These are phyloP conservation scores for Plantago major DNA, from an alignment of 257 asterid species.

Conservation along the genomic window DNA sequence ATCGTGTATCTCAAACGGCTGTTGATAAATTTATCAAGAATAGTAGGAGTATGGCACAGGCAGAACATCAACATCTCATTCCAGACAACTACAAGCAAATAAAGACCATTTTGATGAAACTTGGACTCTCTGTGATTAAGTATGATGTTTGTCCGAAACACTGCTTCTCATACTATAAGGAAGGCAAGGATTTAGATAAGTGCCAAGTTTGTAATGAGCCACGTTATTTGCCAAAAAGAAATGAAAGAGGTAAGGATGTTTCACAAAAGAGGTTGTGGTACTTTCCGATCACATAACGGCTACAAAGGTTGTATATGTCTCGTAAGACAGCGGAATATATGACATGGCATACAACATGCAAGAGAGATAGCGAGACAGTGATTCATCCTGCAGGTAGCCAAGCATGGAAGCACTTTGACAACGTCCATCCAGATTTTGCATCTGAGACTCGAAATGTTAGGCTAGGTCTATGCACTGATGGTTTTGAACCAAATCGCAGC, in stretches of 20 bases:
- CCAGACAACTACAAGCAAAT: neutral
- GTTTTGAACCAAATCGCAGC: neutral
- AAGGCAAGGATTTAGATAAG: neutral
- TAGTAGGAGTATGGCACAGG: too few relatives aligned
- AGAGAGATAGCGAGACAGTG: neutral
- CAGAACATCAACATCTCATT: neutral
- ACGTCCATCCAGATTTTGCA: neutral
- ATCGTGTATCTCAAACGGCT: neutral
- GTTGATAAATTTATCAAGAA: neutral
- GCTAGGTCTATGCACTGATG: neutral
- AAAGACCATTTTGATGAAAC: neutral
- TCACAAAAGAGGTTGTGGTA: neutral
- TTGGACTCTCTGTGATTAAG: constrained; percentile 1
- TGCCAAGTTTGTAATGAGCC: constrained; percentile 8
- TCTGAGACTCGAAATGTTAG: neutral
- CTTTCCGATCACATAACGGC: neutral
- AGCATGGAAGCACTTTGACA: neutral
- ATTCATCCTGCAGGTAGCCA: neutral
- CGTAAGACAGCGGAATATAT: neutral
- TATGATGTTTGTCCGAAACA: neutral
- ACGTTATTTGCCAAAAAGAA: neutral
- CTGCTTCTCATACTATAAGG: constrained; percentile 1
- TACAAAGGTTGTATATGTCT: neutral
- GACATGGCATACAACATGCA: neutral
- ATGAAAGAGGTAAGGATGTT: neutral